Conservation (phyloP, 257 asterid genomes). For the Ballota nigra region DNA sequence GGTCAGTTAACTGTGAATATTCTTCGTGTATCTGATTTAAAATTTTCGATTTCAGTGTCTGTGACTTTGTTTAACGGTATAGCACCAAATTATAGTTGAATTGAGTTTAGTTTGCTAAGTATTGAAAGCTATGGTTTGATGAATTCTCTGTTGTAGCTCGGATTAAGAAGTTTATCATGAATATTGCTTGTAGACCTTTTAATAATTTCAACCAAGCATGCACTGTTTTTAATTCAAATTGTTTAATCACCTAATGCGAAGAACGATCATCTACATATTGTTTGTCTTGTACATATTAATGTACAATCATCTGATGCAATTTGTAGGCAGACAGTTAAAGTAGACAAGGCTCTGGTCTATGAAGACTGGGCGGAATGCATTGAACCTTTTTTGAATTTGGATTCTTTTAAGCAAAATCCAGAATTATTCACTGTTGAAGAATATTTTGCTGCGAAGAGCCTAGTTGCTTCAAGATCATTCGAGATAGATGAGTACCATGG, state of each 20-base stretch:
- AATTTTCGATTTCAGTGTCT: not conserved
- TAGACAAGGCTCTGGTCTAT: conserved; percentile 66
- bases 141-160: not conserved
- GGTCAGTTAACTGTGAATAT: conserved; percentile 35
- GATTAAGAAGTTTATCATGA: not conserved
- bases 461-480: conserved; percentile 81
- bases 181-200: not conserved
- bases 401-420: conserved; percentile 44
- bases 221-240: not conserved
- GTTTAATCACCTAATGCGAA: not conserved
- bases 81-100: not conserved
- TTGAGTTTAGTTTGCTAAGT: not conserved
- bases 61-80: not conserved
- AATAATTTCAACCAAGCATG: not conserved
- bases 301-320: conserved; percentile 11
- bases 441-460: conserved; percentile 78
- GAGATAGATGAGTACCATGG: conserved; percentile 79
- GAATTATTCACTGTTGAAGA: conserved; percentile 57
- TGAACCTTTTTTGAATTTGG: conserved; percentile 51
- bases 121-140: not conserved
- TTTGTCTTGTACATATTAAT: not conserved
- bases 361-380: conserved; percentile 90
- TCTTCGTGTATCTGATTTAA: not conserved
- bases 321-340: conserved; percentile 70
- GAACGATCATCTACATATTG: not conserved